phyloP scores from a whole-genome alignment of 257 asterid genomes.

The Penstemon newberryi region DNA sequence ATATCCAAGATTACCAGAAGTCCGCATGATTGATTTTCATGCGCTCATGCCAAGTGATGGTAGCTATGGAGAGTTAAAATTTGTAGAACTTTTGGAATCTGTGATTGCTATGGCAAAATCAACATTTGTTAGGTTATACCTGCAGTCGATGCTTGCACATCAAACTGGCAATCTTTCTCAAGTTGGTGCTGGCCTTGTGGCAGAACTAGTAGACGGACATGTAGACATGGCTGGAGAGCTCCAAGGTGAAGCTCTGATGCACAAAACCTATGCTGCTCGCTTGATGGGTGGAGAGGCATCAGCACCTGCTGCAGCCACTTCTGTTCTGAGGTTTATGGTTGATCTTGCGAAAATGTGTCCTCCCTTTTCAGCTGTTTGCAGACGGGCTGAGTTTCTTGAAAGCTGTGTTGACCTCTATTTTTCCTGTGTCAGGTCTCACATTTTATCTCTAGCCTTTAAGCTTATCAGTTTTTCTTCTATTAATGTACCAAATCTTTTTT shows the following conservation, averaged over 20 bases:
- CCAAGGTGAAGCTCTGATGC: constrained; percentile 99
- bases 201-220: constrained; percentile 85
- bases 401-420: constrained; percentile 91
- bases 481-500: neutral
- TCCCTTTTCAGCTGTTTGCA: constrained; percentile 84
- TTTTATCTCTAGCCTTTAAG: constrained; percentile 23
- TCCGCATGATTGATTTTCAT: constrained; percentile 94
- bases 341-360: constrained; percentile 98
- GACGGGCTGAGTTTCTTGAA: constrained; percentile 90
- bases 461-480: neutral
- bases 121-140: constrained; percentile 82
- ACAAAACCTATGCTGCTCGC: constrained; percentile 99
- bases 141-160: constrained; percentile 84
- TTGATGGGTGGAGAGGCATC: constrained; percentile 99
- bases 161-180: constrained; percentile 88
- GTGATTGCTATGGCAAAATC: constrained; percentile 97
- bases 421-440: constrained; percentile 87
- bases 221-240: constrained; percentile 89
- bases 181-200: constrained; percentile 86
- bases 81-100: constrained; percentile 82
- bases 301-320: constrained; percentile 98
- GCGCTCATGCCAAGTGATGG: constrained; percentile 94
- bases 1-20: constrained; percentile 98
- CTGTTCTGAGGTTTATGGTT: constrained; percentile 97
- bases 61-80: constrained; percentile 73